Evolutionary conservation across 106 monocot genomes (phyloP).

Genomic region (Dendrobium catenatum): DNA sequence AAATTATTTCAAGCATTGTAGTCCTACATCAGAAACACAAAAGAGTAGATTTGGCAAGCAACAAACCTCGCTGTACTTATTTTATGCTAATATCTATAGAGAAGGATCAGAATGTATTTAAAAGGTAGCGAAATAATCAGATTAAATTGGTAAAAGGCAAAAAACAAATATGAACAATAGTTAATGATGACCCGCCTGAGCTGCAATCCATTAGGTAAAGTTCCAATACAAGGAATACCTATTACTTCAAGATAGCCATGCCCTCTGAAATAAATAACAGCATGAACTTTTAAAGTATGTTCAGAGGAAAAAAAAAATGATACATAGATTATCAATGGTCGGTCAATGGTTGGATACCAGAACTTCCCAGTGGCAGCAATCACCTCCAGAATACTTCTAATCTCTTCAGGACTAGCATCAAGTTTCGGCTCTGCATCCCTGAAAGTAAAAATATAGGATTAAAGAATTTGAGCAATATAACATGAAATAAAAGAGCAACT

Average conservation of each 20-base stretch:
- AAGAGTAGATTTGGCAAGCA: background rate
- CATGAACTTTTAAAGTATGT: background rate
- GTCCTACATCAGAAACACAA: background rate
- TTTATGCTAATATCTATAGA: background rate
- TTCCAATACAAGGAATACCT: background rate
- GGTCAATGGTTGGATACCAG: slow-evolving; percentile 42
- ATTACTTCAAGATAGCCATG: background rate
- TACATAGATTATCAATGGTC: background rate
- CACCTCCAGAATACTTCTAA: slow-evolving; percentile 57
- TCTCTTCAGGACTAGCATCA: slow-evolving; percentile 44
- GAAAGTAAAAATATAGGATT: background rate
- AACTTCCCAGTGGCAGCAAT: slow-evolving; percentile 90
- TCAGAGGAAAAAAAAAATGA: background rate
- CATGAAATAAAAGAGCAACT: background rate
- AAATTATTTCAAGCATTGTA: too few relatives aligned
- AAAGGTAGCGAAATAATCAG: background rate
- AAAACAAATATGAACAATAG: background rate
- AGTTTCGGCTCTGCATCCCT: slow-evolving; percentile 39
- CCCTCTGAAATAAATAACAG: background rate
- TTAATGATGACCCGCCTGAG: background rate
- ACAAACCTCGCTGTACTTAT: background rate
- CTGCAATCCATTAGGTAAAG: background rate
- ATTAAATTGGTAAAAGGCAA: background rate
- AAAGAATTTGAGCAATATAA: background rate
- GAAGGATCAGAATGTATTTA: background rate